Percentiles rank a stretch among this genome's conserved stretches.
These are phyloP conservation scores for Alternaria novae-zelandiae DNA, from an alignment of 2,329 filamentous ascomycete species.

Conservation along the genomic window DNA sequence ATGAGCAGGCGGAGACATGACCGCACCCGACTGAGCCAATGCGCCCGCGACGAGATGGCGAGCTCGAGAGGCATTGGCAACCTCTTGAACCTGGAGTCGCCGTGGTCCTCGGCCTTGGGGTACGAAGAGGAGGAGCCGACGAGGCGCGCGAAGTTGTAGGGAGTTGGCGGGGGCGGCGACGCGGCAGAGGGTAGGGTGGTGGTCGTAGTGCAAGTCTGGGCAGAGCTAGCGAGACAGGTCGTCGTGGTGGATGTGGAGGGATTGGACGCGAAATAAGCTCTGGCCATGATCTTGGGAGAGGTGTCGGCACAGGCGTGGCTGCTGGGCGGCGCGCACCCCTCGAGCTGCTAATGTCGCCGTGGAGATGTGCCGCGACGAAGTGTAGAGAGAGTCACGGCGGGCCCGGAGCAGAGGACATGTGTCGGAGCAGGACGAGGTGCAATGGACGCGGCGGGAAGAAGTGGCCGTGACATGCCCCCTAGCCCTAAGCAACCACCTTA, in stretches of 20 bases:
- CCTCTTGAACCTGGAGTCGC: slow-evolving; percentile 15
- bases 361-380: slow-evolving; percentile 5
- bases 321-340: slow-evolving; percentile 12
- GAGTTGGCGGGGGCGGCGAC: slow-evolving; percentile 21
- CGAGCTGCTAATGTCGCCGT: slow-evolving; percentile 5
- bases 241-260: slow-evolving; percentile 21
- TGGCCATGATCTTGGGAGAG: slow-evolving; percentile 28
- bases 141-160: slow-evolving; percentile 25
- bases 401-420: slow-evolving; percentile 9
- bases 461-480: slow-evolving; percentile 7
- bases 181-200: slow-evolving; percentile 10
- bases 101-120: slow-evolving; percentile 27
- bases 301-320: slow-evolving; percentile 13
- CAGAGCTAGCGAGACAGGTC: slow-evolving; percentile 19
- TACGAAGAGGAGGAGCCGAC: slow-evolving; percentile 25
- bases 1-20: slow-evolving; percentile 46
- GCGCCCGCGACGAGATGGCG: slow-evolving; percentile 34
- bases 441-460: slow-evolving; percentile 11
- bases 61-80: slow-evolving; percentile 39
- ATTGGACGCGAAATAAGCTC: slow-evolving; percentile 23
- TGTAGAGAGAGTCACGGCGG: slow-evolving; percentile 3
- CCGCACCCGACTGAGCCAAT: slow-evolving; percentile 45
- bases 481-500: slow-evolving; percentile 1
- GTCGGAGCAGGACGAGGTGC: slow-evolving; percentile 1
- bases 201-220: slow-evolving; percentile 2